Conservation (phyloP, 1,139 yeast species). For the Debaryomyces fabryi region DNA sequence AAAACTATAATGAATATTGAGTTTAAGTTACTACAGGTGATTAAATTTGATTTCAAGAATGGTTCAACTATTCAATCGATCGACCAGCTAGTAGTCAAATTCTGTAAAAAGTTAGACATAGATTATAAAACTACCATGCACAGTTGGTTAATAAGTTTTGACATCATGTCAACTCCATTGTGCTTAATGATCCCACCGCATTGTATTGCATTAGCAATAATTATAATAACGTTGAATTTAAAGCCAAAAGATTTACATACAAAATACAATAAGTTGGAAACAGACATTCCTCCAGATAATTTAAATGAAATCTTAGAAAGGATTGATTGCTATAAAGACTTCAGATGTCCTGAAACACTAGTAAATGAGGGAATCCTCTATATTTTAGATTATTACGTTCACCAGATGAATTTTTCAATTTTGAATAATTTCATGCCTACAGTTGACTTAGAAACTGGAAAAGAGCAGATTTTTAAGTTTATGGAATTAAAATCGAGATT, state of each 20-base stretch:
- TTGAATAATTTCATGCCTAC: constrained; percentile 34
- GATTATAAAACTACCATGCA: constrained; percentile 50
- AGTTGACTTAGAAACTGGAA: constrained; percentile 38
- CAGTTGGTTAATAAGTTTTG: constrained; percentile 79
- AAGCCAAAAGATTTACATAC: constrained; percentile 39
- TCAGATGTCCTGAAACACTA: constrained; percentile 50
- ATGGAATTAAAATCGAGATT: constrained; percentile 50
- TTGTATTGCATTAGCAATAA: constrained; percentile 71
- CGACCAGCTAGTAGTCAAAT: constrained; percentile 71
- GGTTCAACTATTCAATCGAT: constrained; percentile 50
- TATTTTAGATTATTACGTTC: constrained; percentile 62
- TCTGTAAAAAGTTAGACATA: constrained; percentile 57
- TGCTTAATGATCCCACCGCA: constrained; percentile 78
- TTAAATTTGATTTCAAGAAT: constrained; percentile 74
- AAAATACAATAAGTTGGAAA: constrained; percentile 23
- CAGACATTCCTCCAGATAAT: constrained; percentile 11
- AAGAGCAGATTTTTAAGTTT: constrained; percentile 50
- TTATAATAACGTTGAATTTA: constrained; percentile 44
- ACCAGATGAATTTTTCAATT: constrained; percentile 43
- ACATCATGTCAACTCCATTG: constrained; percentile 72
- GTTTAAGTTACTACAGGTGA: constrained; percentile 71
- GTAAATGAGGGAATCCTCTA: constrained; percentile 66
- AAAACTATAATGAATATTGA: constrained; percentile 60
- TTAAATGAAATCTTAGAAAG: constrained; percentile 31
- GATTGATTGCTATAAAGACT: constrained; percentile 43